phyloP scores from a whole-genome alignment of 148 eudicot species.

The Pharnaceum exiguum region DNA sequence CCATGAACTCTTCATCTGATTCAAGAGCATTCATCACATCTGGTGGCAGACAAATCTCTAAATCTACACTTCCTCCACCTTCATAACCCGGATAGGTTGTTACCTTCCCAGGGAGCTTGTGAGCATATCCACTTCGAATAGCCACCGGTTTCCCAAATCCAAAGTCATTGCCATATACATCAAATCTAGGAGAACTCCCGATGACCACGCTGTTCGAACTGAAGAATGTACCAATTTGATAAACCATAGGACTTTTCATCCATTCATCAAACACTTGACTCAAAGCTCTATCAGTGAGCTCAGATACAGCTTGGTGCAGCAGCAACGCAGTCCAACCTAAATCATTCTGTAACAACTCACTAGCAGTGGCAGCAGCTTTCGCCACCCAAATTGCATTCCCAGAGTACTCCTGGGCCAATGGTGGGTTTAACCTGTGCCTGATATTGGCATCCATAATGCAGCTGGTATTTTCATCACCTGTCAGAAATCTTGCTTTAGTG shows the following conservation, averaged over 20 bases:
- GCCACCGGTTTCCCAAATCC: conserved; percentile 63
- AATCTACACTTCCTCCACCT: conserved; percentile 55
- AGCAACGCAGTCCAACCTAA: conserved; percentile 42
- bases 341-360: conserved; percentile 36
- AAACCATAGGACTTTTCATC: conserved; percentile 13
- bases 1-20: conserved; percentile 54
- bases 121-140: conserved; percentile 49
- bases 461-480: conserved; percentile 29
- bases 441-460: conserved; percentile 55
- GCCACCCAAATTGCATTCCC: conserved; percentile 53
- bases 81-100: conserved; percentile 57
- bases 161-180: conserved; percentile 69
- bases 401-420: conserved; percentile 43
- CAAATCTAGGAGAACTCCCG: conserved; percentile 68
- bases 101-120: conserved; percentile 60
- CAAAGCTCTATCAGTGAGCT: conserved; percentile 24
- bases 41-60: conserved; percentile 60
- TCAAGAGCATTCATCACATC: conserved; percentile 47
- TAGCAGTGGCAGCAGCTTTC: conserved; percentile 14
- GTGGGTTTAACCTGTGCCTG: conserved; percentile 51
- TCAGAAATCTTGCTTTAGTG: conserved; percentile 38
- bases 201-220: conserved; percentile 37
- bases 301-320: conserved; percentile 32
- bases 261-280: conserved; percentile 3
- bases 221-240: not conserved